These are phyloP conservation scores for Mucor velutinosus DNA, from an alignment of 371 early-diverging fungal species.

Conservation along the genomic window DNA sequence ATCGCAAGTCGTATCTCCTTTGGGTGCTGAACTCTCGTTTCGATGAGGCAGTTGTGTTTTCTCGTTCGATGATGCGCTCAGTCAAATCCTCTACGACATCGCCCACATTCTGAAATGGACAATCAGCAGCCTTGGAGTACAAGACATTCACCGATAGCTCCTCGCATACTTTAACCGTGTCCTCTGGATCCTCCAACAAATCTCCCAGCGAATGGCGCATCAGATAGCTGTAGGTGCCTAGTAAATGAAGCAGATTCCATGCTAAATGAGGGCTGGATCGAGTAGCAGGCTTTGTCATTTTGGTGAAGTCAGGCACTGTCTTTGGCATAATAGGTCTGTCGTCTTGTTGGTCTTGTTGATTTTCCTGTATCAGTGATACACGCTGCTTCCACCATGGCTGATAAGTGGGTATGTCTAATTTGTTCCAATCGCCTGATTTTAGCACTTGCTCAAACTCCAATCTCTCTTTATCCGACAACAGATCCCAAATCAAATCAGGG, in stretches of 20 bases:
- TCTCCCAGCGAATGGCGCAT: constrained; percentile 41
- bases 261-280: constrained; percentile 22
- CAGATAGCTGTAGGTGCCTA: constrained; percentile 40
- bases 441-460: constrained; percentile 49
- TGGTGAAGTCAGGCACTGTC: constrained; percentile 19
- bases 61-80: constrained; percentile 12
- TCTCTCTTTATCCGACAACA: constrained; percentile 56
- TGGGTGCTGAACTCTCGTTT: background rate
- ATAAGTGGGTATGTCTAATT: constrained; percentile 24
- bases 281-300: constrained; percentile 16
- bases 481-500: constrained; percentile 53
- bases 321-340: constrained; percentile 5
- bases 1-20: constrained; percentile 15
- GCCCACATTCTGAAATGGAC: constrained; percentile 13
- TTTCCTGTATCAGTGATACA: constrained; percentile 7
- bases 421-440: constrained; percentile 5
- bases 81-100: constrained; percentile 27
- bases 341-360: constrained; percentile 4
- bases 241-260: constrained; percentile 34
- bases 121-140: constrained; percentile 24
- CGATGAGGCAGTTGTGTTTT: background rate
- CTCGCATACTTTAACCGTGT: constrained; percentile 12
- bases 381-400: constrained; percentile 44
- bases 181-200: constrained; percentile 24
- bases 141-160: constrained; percentile 21